Evolutionary conservation across 345 rosid genomes (phyloP), one percentile per base, ranked within the genome.

Genomic region (Tarenaya hassleriana): DNA sequence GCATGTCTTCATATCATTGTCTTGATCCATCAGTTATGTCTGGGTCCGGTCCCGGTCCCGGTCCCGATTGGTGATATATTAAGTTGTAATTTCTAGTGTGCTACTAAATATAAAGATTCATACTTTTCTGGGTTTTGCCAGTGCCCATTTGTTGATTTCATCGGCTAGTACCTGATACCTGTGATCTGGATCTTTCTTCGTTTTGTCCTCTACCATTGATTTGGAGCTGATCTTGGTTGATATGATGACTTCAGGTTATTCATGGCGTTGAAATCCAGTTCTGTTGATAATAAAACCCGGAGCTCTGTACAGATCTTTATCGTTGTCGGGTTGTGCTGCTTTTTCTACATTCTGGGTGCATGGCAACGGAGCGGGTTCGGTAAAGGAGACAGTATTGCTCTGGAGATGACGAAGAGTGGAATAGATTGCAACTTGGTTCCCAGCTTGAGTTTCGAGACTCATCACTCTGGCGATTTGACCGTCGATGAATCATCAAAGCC

Each of bases 301-400:
- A 88, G 94, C 71, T 81, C 95, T 34, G 57, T 92, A 34, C 95
- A 88, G 60, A 74, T 92, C 56, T 81, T 92, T 53, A 78, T 92
- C 17, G 83, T 92, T 10, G 76, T 73, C 16, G 88, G 94, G 44
- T 48, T 92, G n/a, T n/a, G n/a, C n/a, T n/a, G n/a, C n/a, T n/a
- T n/a, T n/a, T n/a, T n/a, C n/a, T n/a, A n/a, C n/a, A 74, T 56
- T 3, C 50, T 83, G 70, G 86, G 91, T 27, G 80, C 86, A 42
- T 83, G 91, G 91, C 91, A 80, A 58, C 64, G 76, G 56, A 83
- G 82, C 69, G 84, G 80, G 19, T 80, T 77, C 34, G 86, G 91
- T 42, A 80, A 75, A 70, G 86, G 84, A 12, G 82, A 75, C 50
- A 72, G 69, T 46, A 75, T 77, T 45, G 82, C 82, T 9, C 16